Base-by-base conservation (phyloP, 208 protist genomes). In the Leptomonas pyrrhocoris region DNA sequence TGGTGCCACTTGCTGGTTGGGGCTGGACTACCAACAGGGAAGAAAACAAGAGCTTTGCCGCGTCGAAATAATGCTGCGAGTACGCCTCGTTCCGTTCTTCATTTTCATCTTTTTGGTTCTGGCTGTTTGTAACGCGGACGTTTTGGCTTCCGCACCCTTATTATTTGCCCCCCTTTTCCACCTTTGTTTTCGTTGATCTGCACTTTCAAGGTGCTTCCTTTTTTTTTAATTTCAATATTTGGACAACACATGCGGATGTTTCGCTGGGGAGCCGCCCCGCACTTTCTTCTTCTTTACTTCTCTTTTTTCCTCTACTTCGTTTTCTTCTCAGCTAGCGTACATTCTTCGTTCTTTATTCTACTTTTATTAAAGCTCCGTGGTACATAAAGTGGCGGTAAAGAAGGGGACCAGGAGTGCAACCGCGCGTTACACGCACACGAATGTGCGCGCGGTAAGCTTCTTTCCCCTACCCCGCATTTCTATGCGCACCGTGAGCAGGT, bases 311-410 rank as follows among this genome's bases (percentile, higher is more conserved):
- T 54, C 49, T 9, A 7, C 16, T 25, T 54, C 15, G 45, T 12
- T 40, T 58, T 49, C 28, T 30, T 46, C 48, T 27, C 48, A 51
- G 43, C 46, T 67, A 42, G 43, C 21, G 31, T 30, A 46, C 45
- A 61, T 61, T 60, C 54, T 78, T 45, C 61, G 31, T 72, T 71
- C 54, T 60, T 45, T 59, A 4, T 34, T 59, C 9, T 59, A 28
- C 45, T 59, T 28, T 2, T 45, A 23, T 46, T 59, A 8, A 11
- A 59, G 4, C 27, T 2, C 4, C 7, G 13, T 53, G 23, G 4
- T 49, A 49, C 45, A 49, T 11, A 6, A 21, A 19, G 21, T 21
- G 13, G 45, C 7, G 45, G 16, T 49, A 21, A 16, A 23, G 48
- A 30, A 23, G 21, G 30, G 16, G 48, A 7, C 13, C 25, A 53